Conservation (phyloP, 495 filamentous ascomycete genomes). For the Entonaema liquescens region DNA sequence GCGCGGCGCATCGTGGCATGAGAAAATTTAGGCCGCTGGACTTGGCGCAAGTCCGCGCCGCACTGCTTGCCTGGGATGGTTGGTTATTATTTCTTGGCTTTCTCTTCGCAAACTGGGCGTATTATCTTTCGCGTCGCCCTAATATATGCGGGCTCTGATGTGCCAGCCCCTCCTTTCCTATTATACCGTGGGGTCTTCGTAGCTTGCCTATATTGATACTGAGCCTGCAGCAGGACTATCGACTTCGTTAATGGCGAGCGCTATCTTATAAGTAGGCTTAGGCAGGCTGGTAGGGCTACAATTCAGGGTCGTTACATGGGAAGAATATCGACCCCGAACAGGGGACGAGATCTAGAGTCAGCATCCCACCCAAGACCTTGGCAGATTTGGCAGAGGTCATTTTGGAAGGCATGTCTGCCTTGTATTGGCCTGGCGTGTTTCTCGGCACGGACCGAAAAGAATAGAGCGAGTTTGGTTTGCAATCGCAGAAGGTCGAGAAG, state of each 20-base stretch:
- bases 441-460: constrained; percentile 35
- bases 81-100: constrained; percentile 17
- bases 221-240: neutral
- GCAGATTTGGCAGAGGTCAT: constrained; percentile 36
- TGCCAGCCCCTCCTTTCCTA: neutral
- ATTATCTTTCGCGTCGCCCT: constrained; percentile 6
- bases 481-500: constrained; percentile 16
- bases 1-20: constrained; percentile 24
- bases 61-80: constrained; percentile 4
- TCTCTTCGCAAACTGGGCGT: constrained; percentile 34
- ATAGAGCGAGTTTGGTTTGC: constrained; percentile 16
- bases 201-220: neutral
- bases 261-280: neutral
- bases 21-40: constrained; percentile 18
- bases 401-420: constrained; percentile 8
- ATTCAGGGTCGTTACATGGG: neutral
- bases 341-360: constrained; percentile 28
- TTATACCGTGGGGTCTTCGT: neutral
- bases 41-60: constrained; percentile 30
- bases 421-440: constrained; percentile 27
- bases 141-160: neutral
- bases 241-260: neutral
- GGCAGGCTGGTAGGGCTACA: neutral
- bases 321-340: constrained; percentile 14
- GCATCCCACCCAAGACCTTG: constrained; percentile 40